A percentile compares a stretch with the other conserved stretches of the same genome.
Evolutionary conservation across 192 early-diverging fungal species (phyloP).

Genomic region (Coemansia sp.): DNA sequence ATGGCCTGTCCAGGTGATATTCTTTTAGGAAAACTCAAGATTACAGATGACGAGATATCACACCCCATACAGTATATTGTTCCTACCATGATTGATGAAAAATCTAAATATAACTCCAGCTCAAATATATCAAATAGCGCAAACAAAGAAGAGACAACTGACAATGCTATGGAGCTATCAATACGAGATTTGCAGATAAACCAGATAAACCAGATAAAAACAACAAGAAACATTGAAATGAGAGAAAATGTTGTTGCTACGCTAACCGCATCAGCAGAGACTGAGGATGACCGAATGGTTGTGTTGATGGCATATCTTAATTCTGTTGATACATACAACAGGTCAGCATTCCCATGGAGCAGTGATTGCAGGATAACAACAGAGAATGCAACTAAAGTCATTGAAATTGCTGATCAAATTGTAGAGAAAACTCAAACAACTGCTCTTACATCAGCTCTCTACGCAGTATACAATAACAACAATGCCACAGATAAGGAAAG

Average conservation of each 20-base stretch:
- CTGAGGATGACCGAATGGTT: constrained; percentile 53
- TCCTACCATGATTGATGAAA: constrained; percentile 10
- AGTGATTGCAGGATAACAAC: constrained; percentile 15
- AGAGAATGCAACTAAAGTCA: constrained; percentile 7
- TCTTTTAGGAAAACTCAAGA: constrained; percentile 66
- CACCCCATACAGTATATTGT: constrained; percentile 54
- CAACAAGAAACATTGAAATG: constrained; percentile 57
- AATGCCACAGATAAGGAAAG: constrained; percentile 56
- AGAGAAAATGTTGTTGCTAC: constrained; percentile 65
- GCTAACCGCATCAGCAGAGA: constrained; percentile 60
- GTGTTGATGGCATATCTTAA: constrained; percentile 50
- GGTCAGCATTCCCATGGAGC: constrained; percentile 52
- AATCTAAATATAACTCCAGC: constrained; percentile 11
- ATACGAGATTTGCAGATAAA: constrained; percentile 73
- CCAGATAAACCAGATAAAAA: too few species aligned
- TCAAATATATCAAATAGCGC: constrained; percentile 57
- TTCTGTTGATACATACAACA: constrained; percentile 50
- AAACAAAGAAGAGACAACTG: constrained; percentile 45
- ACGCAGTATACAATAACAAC: constrained; percentile 35
- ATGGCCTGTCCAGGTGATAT: constrained; percentile 78
- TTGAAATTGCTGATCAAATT: constrained; percentile 59
- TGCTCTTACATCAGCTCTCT: constrained; percentile 51
- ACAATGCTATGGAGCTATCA: constrained; percentile 49
- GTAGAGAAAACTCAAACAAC: constrained; percentile 58
- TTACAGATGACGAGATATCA: constrained; percentile 35